phyloP scores from a whole-genome alignment of 176 grass and related monocot species.

The Phoenix dactylifera region DNA sequence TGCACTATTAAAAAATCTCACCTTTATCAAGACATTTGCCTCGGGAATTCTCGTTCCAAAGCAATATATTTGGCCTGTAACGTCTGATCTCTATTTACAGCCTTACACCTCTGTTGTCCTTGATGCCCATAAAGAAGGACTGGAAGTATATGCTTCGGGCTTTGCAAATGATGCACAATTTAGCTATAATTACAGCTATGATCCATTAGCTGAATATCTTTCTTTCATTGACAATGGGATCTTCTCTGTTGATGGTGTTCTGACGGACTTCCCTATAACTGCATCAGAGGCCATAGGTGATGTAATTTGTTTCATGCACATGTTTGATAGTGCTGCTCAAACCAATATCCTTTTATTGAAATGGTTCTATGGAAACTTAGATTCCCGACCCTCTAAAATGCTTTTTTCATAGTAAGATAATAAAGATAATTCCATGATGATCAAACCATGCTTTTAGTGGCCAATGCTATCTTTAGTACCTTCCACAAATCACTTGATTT shows the following conservation, averaged over 20 bases:
- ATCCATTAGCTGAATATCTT: conserved; percentile 66
- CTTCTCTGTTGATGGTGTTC: conserved; percentile 80
- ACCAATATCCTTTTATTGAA: not conserved
- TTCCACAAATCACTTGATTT: too few relatives aligned
- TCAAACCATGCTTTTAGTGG: too few relatives aligned
- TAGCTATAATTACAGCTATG: conserved; percentile 86
- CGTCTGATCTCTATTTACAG: conserved; percentile 43
- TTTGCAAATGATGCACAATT: conserved; percentile 80
- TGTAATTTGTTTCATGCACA: conserved; percentile 1
- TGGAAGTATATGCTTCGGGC: conserved; percentile 73
- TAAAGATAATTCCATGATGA: too few relatives aligned
- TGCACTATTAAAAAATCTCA: conserved; percentile 48
- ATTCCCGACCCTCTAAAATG: not conserved
- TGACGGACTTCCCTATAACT: conserved; percentile 66
- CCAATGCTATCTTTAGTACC: too few relatives aligned
- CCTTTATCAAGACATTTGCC: conserved; percentile 48
- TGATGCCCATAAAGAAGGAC: conserved; percentile 48
- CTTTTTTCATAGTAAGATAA: too few relatives aligned
- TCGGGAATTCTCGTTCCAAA: conserved; percentile 86
- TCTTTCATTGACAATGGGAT: conserved; percentile 29
- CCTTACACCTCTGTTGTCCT: conserved; percentile 23
- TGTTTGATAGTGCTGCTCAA: not conserved
- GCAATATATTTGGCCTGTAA: conserved; percentile 60
- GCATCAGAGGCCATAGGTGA: conserved; percentile 71
- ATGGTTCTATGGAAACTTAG: conserved; percentile 2